Evolutionary conservation across 371 early-diverging fungal genomes (phyloP), one percentile per base, ranked within the genome.

Genomic region (Apophysomyces variabilis): DNA sequence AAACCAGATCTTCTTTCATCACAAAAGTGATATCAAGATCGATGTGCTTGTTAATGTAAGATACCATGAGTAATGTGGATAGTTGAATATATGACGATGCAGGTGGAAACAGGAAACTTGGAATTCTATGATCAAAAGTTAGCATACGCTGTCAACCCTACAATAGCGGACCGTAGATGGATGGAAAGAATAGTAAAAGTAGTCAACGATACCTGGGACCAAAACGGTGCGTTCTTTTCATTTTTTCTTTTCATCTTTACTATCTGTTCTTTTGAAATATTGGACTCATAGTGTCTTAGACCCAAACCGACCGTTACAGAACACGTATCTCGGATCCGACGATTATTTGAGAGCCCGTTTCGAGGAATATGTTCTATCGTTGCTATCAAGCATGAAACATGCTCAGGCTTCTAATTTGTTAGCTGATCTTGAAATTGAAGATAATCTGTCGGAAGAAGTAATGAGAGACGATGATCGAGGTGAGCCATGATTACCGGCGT

Each of bases 21-120:
- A 92, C 64, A 79, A 81, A 41, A 90, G 87, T 56, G 84, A 85
- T 14, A 86, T 83, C 26, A 84, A 79, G n/a, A 81, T 91, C 18
- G 93, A 94, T 75, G 92, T 86, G 7, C 79, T 94, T 43, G 91
- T 91, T 13, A 89, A 92, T 73, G 90, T 90, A 79, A 74, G 85
- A 60, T 63, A 18, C 5, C 12, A 5, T 46, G 14, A 50, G 38
- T 12, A 38, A 4, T 36, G 18, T 38, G 13, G 39, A 21, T 61
- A 38, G 39, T 64, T 41, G 32, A 44, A 44, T 38, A 35, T 47
- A 41, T 47, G 7, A 50, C 54, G 21, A 21, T 32, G 13, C 66
- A 89, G 89, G 87, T 87, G 0, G 93, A 93, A 39, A 86, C 83
- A 26, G 92, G 93, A 5, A 86, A 88, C 0, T 62, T 94, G 14